Conservation (phyloP, 2,329 filamentous ascomycete species). For the Metarhizium robertsii region DNA sequence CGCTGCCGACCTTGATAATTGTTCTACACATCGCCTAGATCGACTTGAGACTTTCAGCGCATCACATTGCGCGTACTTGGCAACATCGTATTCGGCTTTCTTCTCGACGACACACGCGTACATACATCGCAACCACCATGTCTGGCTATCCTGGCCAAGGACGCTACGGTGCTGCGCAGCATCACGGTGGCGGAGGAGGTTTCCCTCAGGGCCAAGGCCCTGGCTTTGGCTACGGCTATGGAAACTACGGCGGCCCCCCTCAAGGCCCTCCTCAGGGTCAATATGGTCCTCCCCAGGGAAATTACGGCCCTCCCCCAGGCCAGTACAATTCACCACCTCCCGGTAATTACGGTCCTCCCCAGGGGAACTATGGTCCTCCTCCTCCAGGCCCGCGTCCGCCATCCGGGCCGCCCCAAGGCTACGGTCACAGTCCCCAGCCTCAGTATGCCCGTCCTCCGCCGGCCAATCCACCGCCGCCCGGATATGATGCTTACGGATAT, state of each 20-base stretch:
- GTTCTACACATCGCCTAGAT: not conserved
- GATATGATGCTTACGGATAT: slow-evolving; percentile 38
- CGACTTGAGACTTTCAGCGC: not conserved
- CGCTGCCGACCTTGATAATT: not conserved
- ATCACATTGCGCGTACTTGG: not conserved
- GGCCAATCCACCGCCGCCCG: slow-evolving; percentile 29
- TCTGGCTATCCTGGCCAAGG: slow-evolving; percentile 33
- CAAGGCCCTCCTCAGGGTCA: slow-evolving; percentile 9
- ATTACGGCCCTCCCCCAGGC: slow-evolving; percentile 16
- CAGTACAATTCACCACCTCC: slow-evolving; percentile 16
- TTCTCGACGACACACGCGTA: not conserved
- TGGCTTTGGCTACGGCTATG: slow-evolving; percentile 21
- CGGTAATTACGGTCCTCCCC: slow-evolving; percentile 14
- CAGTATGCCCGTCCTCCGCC: slow-evolving; percentile 18
- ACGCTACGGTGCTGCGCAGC: slow-evolving; percentile 23
- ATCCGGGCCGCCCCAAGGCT: slow-evolving; percentile 11
- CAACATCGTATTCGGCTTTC: not conserved
- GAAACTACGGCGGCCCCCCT: slow-evolving; percentile 16
- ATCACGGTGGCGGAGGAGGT: slow-evolving; percentile 20
- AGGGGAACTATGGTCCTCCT: slow-evolving; percentile 13
- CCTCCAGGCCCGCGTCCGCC: slow-evolving; percentile 13
- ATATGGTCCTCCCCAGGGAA: slow-evolving; percentile 6
- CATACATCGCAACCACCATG: slow-evolving; percentile 15
- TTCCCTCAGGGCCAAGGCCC: slow-evolving; percentile 13
- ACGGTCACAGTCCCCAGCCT: slow-evolving; percentile 9